Conservation (phyloP, 78 protist genomes). For the Blattamonas nauphoetae region DNA sequence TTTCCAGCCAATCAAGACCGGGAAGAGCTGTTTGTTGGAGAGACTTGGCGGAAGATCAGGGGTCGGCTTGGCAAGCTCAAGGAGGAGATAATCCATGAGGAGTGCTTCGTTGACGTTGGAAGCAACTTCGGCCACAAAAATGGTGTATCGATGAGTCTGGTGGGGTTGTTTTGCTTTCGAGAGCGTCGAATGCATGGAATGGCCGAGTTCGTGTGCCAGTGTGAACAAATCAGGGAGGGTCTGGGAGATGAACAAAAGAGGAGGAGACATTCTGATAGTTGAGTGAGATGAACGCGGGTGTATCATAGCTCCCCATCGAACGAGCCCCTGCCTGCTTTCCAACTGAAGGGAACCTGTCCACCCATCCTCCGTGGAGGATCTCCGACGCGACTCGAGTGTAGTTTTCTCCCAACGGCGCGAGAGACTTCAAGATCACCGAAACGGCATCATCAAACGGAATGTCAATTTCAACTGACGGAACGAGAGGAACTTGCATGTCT, state of each 20-base stretch:
- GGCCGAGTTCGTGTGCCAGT: conserved; percentile 29
- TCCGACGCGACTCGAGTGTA: background rate
- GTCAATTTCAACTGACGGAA: background rate
- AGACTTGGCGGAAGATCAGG: background rate
- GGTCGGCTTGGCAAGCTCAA: background rate
- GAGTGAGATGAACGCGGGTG: background rate
- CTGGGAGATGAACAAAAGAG: background rate
- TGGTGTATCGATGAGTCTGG: background rate
- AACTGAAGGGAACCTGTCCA: background rate
- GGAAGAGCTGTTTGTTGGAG: background rate
- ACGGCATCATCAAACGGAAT: background rate
- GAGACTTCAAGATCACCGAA: background rate
- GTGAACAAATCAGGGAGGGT: conserved; percentile 11
- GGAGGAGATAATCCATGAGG: background rate
- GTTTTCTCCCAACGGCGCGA: background rate
- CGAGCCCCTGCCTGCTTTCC: background rate
- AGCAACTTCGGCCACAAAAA: background rate
- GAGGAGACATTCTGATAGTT: background rate
- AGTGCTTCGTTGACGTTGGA: background rate
- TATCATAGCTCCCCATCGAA: background rate
- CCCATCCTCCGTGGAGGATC: background rate
- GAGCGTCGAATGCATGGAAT: conserved; percentile 16
- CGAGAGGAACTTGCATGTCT: background rate
- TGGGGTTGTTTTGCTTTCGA: background rate
- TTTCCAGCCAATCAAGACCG: background rate